Evolutionary conservation across 768 basidiomycete genomes (phyloP).

Genomic region (Udeniomyces megalosporus): DNA sequence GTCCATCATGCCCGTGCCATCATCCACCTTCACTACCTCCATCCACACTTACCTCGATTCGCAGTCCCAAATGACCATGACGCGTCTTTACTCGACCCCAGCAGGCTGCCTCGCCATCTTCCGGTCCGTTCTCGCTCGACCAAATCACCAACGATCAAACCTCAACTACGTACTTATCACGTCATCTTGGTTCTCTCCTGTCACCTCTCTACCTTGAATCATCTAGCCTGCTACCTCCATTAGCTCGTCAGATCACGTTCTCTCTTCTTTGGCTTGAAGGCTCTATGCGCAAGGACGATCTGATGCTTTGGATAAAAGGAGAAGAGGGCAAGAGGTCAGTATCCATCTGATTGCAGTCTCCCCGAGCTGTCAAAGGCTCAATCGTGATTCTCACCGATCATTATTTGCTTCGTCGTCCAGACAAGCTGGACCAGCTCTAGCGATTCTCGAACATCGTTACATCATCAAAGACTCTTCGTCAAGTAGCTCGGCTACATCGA

Average conservation of each 20-base stretch:
- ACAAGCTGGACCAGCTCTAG: background rate
- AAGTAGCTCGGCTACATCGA: slow-evolving; percentile 38
- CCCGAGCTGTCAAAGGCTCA: too few species aligned
- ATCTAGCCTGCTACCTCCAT: slow-evolving; percentile 50
- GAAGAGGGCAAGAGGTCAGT: slow-evolving; percentile 46
- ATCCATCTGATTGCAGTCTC: too few species aligned
- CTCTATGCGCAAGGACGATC: slow-evolving; percentile 46
- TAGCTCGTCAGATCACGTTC: slow-evolving; percentile 75
- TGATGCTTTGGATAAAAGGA: slow-evolving; percentile 56
- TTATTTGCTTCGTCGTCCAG: background rate
- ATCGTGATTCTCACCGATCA: too few species aligned
- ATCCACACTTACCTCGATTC: slow-evolving; percentile 50
- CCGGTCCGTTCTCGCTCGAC: slow-evolving; percentile 37
- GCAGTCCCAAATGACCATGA: slow-evolving; percentile 60
- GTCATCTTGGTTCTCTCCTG: background rate
- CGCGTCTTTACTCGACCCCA: slow-evolving; percentile 64
- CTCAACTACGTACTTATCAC: too few species aligned
- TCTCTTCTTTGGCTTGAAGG: slow-evolving; percentile 77
- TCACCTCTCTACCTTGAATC: background rate
- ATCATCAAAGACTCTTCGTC: slow-evolving; percentile 62
- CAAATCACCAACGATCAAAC: background rate
- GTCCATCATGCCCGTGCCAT: background rate
- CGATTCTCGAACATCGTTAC: slow-evolving; percentile 3
- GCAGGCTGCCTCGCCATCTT: slow-evolving; percentile 83
- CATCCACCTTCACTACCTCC: slow-evolving; percentile 3